Evolutionary conservation across 1,284 basidiomycete genomes (phyloP).

Genomic region (Cryptococcus floricola): DNA sequence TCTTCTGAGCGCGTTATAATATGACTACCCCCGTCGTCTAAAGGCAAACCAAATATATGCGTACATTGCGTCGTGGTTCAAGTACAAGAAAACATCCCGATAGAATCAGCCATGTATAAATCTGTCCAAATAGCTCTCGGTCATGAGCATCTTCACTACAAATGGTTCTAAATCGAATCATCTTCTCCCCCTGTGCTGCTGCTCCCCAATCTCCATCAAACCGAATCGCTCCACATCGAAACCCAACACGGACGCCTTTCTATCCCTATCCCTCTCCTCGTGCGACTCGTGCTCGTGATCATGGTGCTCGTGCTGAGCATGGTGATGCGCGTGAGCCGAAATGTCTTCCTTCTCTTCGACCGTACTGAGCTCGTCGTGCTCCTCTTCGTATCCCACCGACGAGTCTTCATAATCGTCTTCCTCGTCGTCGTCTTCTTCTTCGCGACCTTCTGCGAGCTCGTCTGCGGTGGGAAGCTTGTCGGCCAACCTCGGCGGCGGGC

Average conservation of each 20-base stretch:
- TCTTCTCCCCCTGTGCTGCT: constrained; percentile 1
- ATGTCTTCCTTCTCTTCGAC: no score
- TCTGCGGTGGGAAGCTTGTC: constrained; percentile 7
- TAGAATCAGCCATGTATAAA: not conserved
- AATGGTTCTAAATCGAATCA: not conserved
- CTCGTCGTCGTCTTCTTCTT: not conserved
- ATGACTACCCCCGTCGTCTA: not conserved
- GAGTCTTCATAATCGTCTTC: constrained; percentile 3
- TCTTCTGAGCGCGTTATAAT: no score
- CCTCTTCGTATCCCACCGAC: constrained; percentile 1
- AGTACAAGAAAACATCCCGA: not conserved
- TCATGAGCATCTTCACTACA: not conserved
- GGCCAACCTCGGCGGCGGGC: constrained; percentile 14
- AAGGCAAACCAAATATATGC: not conserved
- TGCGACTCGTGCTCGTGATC: constrained; percentile 1
- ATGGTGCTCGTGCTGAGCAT: not conserved
- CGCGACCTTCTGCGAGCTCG: not conserved
- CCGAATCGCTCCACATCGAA: constrained; percentile 15
- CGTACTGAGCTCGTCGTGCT: constrained; percentile 7
- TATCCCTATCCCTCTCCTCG: constrained; percentile 4
- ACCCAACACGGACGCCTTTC: constrained; percentile 9
- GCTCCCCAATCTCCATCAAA: constrained; percentile 6
- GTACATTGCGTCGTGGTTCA: not conserved
- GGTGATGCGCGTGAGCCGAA: no score
- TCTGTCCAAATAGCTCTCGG: not conserved